A percentile compares a stretch with the other conserved stretches of the same genome.
phyloP scores from a whole-genome alignment of 2,329 filamentous ascomycete genomes.

The Diplocarpon rosae region DNA sequence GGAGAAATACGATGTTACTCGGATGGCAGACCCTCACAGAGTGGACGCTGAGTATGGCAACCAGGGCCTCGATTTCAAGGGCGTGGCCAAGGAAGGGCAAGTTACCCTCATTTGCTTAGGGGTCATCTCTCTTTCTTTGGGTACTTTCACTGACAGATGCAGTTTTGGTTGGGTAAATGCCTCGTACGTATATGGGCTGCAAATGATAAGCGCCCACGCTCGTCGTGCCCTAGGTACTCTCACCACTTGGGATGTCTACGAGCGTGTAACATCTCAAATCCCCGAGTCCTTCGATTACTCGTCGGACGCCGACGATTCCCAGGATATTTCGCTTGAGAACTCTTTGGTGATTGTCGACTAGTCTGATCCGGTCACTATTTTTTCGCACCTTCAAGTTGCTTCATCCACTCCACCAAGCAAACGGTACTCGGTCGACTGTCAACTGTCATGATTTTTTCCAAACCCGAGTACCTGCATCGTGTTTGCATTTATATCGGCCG shows the following conservation, averaged over 20 bases:
- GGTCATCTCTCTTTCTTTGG: not conserved
- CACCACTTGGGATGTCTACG: constrained; percentile 48
- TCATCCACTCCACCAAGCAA: not conserved
- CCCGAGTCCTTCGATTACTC: not conserved
- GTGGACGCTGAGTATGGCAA: constrained; percentile 98
- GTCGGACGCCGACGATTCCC: not conserved
- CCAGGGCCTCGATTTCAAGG: constrained; percentile 90
- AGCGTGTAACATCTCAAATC: not conserved
- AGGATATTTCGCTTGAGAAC: not conserved
- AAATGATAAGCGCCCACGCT: constrained; percentile 82
- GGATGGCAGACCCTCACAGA: constrained; percentile 78
- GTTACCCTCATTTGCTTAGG: constrained; percentile 28
- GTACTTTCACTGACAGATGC: constrained; percentile 17
- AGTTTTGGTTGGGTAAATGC: constrained; percentile 99
- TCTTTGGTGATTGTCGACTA: not conserved
- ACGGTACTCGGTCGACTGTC: too few relatives aligned
- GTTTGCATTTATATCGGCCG: not conserved
- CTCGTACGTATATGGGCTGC: constrained; percentile 87
- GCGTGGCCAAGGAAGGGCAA: constrained; percentile 90
- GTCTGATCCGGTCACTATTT: not conserved
- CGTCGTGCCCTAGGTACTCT: constrained; percentile 77
- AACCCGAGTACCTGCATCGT: not conserved
- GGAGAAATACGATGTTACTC: constrained; percentile 96
- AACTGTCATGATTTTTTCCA: not conserved
- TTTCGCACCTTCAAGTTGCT: not conserved